Conservation (phyloP, 2,329 filamentous ascomycete species). For the Xylariaceae sp. region DNA sequence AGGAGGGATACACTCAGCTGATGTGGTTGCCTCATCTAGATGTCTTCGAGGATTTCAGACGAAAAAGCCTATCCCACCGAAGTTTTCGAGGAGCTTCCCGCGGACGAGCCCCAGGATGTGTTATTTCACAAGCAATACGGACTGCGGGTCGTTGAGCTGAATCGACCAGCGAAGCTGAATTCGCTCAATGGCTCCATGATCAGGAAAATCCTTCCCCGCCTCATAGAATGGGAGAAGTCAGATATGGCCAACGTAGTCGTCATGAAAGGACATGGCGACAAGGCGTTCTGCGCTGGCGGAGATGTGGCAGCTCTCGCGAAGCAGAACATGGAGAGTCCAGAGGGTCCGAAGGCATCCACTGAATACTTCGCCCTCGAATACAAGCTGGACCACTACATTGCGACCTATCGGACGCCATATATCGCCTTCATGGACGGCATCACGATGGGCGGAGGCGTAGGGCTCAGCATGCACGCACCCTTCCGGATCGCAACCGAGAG, state of each 20-base stretch:
- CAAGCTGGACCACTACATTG: constrained; percentile 89
- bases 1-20: background rate
- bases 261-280: constrained; percentile 80
- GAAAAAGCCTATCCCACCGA: constrained; percentile 8
- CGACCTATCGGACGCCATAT: constrained; percentile 88
- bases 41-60: background rate
- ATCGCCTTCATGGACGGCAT: constrained; percentile 95
- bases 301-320: constrained; percentile 76
- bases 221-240: constrained; percentile 92
- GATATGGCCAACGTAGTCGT: constrained; percentile 88
- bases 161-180: constrained; percentile 87
- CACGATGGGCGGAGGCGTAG: constrained; percentile 97
- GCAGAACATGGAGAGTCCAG: constrained; percentile 58
- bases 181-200: constrained; percentile 92
- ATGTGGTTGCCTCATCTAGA: background rate
- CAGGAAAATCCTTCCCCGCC: constrained; percentile 80
- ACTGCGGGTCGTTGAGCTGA: constrained; percentile 85
- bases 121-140: constrained; percentile 86
- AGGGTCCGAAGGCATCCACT: constrained; percentile 66
- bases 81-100: constrained; percentile 47
- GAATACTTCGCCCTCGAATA: constrained; percentile 95
- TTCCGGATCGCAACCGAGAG: constrained; percentile 95
- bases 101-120: constrained; percentile 81
- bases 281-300: constrained; percentile 87
- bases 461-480: constrained; percentile 87